phyloP scores from a whole-genome alignment of 345 rosid species.

The Linum lewisii region DNA sequence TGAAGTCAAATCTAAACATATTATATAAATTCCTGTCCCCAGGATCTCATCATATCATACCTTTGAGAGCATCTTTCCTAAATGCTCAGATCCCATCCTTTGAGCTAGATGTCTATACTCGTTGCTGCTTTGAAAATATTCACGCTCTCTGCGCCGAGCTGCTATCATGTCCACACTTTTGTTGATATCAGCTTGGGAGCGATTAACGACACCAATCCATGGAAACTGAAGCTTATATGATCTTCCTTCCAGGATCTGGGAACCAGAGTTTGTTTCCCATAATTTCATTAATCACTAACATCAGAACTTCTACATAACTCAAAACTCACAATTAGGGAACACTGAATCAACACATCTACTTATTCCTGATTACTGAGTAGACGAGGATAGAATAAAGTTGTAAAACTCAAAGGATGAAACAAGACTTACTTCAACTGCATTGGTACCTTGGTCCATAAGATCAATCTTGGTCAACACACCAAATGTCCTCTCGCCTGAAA shows the following conservation, averaged over 20 bases:
- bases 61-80: conserved; percentile 94
- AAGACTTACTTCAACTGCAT: conserved; percentile 92
- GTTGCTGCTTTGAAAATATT: conserved; percentile 49
- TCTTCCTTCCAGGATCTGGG: conserved; percentile 83
- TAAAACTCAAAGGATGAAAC: conserved; percentile 1
- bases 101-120: conserved; percentile 70
- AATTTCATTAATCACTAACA: neutral
- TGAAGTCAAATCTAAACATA: too few relatives aligned
- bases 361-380: neutral
- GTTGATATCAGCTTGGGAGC: conserved; percentile 96
- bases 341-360: too few relatives aligned
- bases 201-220: conserved; percentile 97
- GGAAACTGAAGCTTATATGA: conserved; percentile 79
- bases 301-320: too few relatives aligned
- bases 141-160: conserved; percentile 88
- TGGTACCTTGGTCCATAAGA: conserved; percentile 93
- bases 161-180: conserved; percentile 98
- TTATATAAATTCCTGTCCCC: too few relatives aligned
- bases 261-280: too few relatives aligned
- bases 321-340: too few relatives aligned
- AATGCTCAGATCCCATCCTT: conserved; percentile 90
- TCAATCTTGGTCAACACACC: conserved; percentile 89
- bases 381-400: neutral
- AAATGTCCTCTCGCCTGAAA: conserved; percentile 78
- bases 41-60: too few relatives aligned